These are phyloP conservation scores for Cyberlindnera nakhonratchasimensis DNA, from an alignment of 805 yeast species.

Conservation along the genomic window DNA sequence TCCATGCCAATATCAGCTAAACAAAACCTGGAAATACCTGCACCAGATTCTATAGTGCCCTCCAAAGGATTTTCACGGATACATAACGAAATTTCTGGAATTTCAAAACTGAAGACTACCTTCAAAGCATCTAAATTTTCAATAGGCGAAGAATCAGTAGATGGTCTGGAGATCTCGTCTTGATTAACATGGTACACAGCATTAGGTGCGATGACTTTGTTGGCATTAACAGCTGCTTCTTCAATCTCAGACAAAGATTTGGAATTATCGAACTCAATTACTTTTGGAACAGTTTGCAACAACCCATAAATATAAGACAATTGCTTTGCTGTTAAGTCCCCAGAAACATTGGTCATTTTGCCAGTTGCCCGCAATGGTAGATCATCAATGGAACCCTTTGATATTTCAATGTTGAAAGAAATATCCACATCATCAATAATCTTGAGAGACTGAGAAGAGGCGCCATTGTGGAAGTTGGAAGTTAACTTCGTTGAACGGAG, in stretches of 20 bases:
- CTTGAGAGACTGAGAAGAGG: conserved; percentile 42
- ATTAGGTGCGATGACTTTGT: conserved; percentile 40
- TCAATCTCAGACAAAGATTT: conserved; percentile 49
- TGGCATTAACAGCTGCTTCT: conserved; percentile 64
- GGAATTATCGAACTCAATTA: conserved; percentile 44
- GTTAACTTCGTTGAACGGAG: conserved; percentile 66
- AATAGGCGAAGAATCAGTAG: conserved; percentile 20
- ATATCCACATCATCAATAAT: conserved; percentile 67
- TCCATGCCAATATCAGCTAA: conserved; percentile 54
- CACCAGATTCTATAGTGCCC: conserved; percentile 33
- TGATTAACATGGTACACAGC: conserved; percentile 26
- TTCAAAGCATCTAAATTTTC: conserved; percentile 27
- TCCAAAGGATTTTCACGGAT: conserved; percentile 51
- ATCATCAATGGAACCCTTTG: conserved; percentile 36
- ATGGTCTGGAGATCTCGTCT: conserved; percentile 17
- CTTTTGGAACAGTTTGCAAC: conserved; percentile 50
- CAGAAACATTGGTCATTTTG: conserved; percentile 55
- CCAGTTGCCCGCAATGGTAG: conserved; percentile 57
- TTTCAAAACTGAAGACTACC: conserved; percentile 48
- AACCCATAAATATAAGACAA: conserved; percentile 54
- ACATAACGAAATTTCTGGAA: conserved; percentile 63
- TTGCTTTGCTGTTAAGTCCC: conserved; percentile 73
- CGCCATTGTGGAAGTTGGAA: conserved; percentile 53
- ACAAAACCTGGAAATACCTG: conserved; percentile 53
- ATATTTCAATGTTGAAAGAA: conserved; percentile 53